Conservation (phyloP, 1,139 yeast genomes). For the Yamadazyma oceani region DNA sequence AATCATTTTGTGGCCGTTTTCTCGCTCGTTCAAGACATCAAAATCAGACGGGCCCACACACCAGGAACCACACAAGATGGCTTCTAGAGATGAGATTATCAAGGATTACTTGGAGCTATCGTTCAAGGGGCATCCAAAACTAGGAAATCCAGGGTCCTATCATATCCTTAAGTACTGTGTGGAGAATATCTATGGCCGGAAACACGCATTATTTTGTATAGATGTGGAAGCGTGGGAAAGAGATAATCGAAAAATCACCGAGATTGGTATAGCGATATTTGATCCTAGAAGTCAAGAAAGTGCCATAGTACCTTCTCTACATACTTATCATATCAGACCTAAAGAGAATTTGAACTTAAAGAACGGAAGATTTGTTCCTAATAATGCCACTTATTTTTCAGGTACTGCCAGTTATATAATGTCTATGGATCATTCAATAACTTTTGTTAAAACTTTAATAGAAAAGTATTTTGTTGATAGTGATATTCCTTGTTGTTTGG, state of each 20-base stretch:
- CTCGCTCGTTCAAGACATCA: no score
- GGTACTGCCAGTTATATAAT: conserved; percentile 55
- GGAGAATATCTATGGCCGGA: conserved; percentile 25
- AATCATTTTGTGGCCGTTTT: no score
- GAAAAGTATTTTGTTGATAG: conserved; percentile 35
- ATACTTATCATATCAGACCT: conserved; percentile 57
- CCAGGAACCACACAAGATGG: not conserved
- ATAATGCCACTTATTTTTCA: conserved; percentile 55
- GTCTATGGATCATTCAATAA: conserved; percentile 31
- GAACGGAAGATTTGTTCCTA: conserved; percentile 64
- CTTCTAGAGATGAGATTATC: conserved; percentile 1
- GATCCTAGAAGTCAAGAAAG: conserved; percentile 52
- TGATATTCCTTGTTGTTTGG: conserved; percentile 35
- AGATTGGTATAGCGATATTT: conserved; percentile 67
- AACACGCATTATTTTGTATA: conserved; percentile 47
- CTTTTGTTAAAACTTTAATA: conserved; percentile 43
- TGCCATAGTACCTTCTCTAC: conserved; percentile 43
- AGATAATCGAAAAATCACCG: conserved; percentile 50
- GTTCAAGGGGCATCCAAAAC: conserved; percentile 13
- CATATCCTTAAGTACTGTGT: conserved; percentile 11
- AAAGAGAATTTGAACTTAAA: conserved; percentile 44
- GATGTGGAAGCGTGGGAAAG: conserved; percentile 71
- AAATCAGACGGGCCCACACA: not conserved
- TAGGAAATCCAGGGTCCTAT: conserved; percentile 15
- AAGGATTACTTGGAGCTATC: not conserved